Evolutionary conservation across 2,329 filamentous ascomycete species (phyloP), one percentile per base, ranked within the genome.

Genomic region (Monosporascus ibericus): DNA sequence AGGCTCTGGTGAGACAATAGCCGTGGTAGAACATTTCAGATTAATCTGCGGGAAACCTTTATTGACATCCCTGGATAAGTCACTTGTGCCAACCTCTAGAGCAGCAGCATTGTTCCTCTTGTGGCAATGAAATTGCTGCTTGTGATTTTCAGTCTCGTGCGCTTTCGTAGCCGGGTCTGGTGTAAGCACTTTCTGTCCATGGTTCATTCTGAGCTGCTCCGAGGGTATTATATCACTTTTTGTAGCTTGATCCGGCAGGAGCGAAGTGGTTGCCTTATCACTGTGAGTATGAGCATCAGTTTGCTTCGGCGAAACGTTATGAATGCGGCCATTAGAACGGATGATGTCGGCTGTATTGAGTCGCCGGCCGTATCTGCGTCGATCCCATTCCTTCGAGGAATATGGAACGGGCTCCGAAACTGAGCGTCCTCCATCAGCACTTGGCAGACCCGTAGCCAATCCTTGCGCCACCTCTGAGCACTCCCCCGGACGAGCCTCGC

Each of bases 1-100:
- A 15, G 76, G 76, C 46, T 74, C 70, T n/a, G 76, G 76, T 4
- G 73, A 72, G 36, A 77, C 56, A 37, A 77, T 71, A 14, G 68
- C 61, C 30, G 65, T 62, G 11, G 58, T 59, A 25, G 64, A 67
- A 51, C 65, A 66, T 39, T 60, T 62, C 24, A 61, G 61, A 8
- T 57, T 52, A n/a, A 68, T 60, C 39, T 61, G 59, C 14, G 62
- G 62, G 25, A 61, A 62, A 4, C 58, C 56, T 54, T 61, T 59
- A 39, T 63, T 58, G 46, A 60, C 56, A 22, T 60, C 55, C 50
- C 58, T 59, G 8, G 59, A 60, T 22, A 64, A 38, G 20, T 57
- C 54, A 20, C 56, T 62, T 3, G 60, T 65, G 50, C 58, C 63
- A 20, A 66, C 65, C 48, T 58, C 61, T 17, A 61, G 55, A 22